phyloP scores from a whole-genome alignment of 2,329 filamentous ascomycete species.

The Xylariaceae sp. region DNA sequence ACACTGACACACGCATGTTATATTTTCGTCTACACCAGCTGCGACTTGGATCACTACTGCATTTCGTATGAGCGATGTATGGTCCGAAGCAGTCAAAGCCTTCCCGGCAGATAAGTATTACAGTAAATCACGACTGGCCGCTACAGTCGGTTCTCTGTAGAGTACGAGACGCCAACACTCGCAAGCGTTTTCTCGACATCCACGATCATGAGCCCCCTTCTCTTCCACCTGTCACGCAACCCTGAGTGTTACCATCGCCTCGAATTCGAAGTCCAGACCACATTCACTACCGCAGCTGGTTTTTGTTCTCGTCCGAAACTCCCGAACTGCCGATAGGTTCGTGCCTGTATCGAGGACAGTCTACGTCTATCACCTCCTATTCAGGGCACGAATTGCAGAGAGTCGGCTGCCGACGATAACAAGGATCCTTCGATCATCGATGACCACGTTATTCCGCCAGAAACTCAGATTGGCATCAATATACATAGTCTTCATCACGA shows the following conservation, averaged over 20 bases:
- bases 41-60: background rate
- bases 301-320: background rate
- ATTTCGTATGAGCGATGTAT: conserved; percentile 2
- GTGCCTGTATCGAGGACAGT: conserved; percentile 6
- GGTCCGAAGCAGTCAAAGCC: conserved; percentile 2
- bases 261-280: background rate
- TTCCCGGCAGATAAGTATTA: conserved; percentile 1
- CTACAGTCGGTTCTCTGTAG: background rate
- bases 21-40: background rate
- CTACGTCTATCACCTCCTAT: conserved; percentile 3
- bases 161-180: background rate
- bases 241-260: conserved; percentile 1
- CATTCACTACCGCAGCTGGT: background rate
- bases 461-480: conserved; percentile 4
- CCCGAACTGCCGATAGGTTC: background rate
- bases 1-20: conserved; percentile 1
- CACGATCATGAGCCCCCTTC: conserved; percentile 1
- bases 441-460: conserved; percentile 4
- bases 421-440: conserved; percentile 2
- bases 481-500: conserved; percentile 4
- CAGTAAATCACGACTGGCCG: too few relatives aligned
- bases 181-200: conserved; percentile 1
- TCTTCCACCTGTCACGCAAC: conserved; percentile 4
- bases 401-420: background rate
- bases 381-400: conserved; percentile 2